Conservation (phyloP, 352 stramenopile species). For the Globisporangium paroecandrum region DNA sequence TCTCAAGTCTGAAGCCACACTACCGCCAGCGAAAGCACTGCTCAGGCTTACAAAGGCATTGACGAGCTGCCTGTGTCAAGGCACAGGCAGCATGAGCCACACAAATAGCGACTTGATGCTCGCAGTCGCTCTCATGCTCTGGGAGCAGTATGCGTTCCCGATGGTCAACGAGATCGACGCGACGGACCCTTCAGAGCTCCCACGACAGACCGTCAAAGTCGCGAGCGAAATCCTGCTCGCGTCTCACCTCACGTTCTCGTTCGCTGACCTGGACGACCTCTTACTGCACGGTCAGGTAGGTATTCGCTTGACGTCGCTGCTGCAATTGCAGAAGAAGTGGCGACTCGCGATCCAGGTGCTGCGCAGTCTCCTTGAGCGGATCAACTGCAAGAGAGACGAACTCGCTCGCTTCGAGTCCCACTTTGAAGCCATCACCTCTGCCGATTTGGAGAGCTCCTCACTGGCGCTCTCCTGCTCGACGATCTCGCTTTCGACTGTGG, state of each 20-base stretch:
- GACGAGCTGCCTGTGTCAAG: slow-evolving; percentile 25
- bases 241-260: slow-evolving; percentile 38
- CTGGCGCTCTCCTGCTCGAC: slow-evolving; percentile 30
- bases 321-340: slow-evolving; percentile 26
- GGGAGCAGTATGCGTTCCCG: slow-evolving; percentile 28
- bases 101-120: slow-evolving; percentile 35
- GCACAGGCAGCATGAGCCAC: slow-evolving; percentile 18
- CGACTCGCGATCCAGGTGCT: slow-evolving; percentile 34
- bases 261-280: slow-evolving; percentile 47
- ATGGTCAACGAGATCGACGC: slow-evolving; percentile 36
- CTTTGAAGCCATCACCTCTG: slow-evolving; percentile 20
- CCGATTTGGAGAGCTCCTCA: not conserved
- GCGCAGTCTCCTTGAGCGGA: slow-evolving; percentile 30
- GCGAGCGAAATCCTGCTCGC: slow-evolving; percentile 33
- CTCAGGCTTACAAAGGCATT: slow-evolving; percentile 19
- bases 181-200: slow-evolving; percentile 18
- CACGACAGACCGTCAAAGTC: slow-evolving; percentile 18
- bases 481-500: slow-evolving; percentile 28
- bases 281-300: slow-evolving; percentile 43
- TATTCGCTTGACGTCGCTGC: slow-evolving; percentile 35
- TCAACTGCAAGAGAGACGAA: slow-evolving; percentile 38
- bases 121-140: slow-evolving; percentile 33
- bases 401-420: slow-evolving; percentile 33
- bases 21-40: slow-evolving; percentile 5
- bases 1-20: not conserved